These are phyloP conservation scores for Sicyos baderoa DNA, from an alignment of 306 rosid species.

Conservation along the genomic window DNA sequence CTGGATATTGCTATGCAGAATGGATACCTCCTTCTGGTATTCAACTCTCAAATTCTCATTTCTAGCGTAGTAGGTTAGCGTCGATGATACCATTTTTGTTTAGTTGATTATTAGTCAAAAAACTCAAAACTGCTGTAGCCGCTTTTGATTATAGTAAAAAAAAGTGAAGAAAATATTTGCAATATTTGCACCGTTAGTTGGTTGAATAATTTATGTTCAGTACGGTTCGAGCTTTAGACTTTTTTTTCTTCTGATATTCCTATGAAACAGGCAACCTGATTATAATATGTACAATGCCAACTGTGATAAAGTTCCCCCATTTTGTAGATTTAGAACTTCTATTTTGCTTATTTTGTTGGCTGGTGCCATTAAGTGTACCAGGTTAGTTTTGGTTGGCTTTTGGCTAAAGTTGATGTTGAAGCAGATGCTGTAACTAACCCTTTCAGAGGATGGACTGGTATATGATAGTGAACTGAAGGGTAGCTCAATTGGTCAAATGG, in stretches of 20 bases:
- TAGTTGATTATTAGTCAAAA: not conserved
- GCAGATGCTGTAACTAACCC: not conserved
- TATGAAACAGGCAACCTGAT: not conserved
- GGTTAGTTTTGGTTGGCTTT: not conserved
- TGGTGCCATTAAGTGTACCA: not conserved
- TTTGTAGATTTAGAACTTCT: not conserved
- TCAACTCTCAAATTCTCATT: constrained; percentile 9
- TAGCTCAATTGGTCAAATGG: too few relatives aligned
- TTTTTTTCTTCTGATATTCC: not conserved
- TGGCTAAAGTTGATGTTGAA: not conserved
- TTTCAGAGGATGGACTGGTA: not conserved
- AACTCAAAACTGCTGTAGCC: not conserved
- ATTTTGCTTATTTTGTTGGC: not conserved
- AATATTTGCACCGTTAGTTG: not conserved
- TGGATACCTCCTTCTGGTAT: not conserved
- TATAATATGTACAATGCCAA: not conserved
- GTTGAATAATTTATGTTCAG: not conserved
- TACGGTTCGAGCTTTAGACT: not conserved
- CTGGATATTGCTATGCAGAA: not conserved
- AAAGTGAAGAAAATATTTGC: not conserved
- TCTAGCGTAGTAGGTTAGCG: not conserved
- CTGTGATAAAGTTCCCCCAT: not conserved
- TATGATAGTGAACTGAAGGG: not conserved
- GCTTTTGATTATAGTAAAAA: not conserved
- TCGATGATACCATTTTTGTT: not conserved